Conservation (phyloP, 169 alveolate species). For the Cryptosporidium ubiquitum region DNA sequence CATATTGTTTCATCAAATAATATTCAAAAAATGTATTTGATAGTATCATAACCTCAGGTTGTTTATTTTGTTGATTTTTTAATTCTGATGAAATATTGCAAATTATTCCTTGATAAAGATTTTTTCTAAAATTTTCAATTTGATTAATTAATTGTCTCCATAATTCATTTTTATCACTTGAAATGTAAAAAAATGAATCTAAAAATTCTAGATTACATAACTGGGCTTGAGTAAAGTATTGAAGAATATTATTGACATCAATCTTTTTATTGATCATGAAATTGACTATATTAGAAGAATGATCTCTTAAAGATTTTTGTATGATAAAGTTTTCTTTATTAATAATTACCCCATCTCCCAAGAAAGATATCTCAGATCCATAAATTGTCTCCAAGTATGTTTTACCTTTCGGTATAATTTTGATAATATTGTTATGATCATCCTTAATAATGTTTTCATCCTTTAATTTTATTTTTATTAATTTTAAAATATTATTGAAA, state of each 20-base stretch:
- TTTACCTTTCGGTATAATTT: constrained; percentile 21
- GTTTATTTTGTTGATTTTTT: too few species aligned
- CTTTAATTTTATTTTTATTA: constrained; percentile 7
- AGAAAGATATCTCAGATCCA: neutral
- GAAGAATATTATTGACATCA: neutral
- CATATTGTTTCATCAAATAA: neutral
- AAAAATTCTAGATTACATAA: constrained; percentile 46
- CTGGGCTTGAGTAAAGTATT: constrained; percentile 15
- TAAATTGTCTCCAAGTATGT: constrained; percentile 25
- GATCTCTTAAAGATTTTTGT: neutral
- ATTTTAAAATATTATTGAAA: neutral
- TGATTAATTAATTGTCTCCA: neutral
- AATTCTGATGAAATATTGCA: neutral
- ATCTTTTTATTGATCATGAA: neutral
- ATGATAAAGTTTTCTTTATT: neutral
- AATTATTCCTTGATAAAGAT: neutral
- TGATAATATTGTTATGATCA: neutral
- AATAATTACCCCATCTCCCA: constrained; percentile 25
- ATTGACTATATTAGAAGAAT: neutral
- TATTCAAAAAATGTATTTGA: neutral
- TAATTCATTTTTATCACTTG: neutral
- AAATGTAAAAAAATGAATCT: neutral
- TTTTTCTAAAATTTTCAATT: neutral
- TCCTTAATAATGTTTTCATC: neutral
- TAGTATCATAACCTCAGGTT: too few species aligned